Conservation (phyloP, 371 early-diverging fungal genomes). For the Mortierella sp. region DNA sequence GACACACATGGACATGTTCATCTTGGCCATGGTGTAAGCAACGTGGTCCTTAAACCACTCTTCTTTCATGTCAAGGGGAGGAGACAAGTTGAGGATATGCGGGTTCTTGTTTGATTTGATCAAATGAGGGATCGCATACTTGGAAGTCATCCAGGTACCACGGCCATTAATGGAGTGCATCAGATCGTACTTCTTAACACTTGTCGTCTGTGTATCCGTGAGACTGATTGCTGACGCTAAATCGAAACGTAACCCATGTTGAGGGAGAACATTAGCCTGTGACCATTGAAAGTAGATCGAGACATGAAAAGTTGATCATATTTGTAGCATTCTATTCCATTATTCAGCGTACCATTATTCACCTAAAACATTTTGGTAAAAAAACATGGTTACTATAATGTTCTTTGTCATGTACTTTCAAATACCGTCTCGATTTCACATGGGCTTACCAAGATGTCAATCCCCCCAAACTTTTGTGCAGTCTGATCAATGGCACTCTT, state of each 20-base stretch:
- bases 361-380: constrained; percentile 21
- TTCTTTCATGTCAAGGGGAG: constrained; percentile 76
- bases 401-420: not conserved
- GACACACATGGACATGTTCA: constrained; percentile 80
- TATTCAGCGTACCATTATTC: constrained; percentile 39
- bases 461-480: constrained; percentile 75
- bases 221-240: constrained; percentile 79
- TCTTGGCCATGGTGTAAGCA: constrained; percentile 86
- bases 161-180: constrained; percentile 87
- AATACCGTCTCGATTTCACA: not conserved
- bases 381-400: not conserved
- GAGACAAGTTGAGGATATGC: constrained; percentile 80
- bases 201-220: constrained; percentile 71
- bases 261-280: not conserved
- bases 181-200: constrained; percentile 81
- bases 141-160: constrained; percentile 85
- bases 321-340: not conserved
- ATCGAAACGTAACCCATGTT: not conserved
- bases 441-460: constrained; percentile 82
- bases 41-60: constrained; percentile 79
- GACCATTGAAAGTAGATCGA: not conserved
- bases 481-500: constrained; percentile 74
- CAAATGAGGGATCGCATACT: constrained; percentile 78
- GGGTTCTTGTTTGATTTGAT: constrained; percentile 72
- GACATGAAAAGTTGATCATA: too few species aligned